Evolutionary conservation across 2,329 filamentous ascomycete species (phyloP), one percentile per base, ranked within the genome.

Genomic region (Monilinia aucupariae): DNA sequence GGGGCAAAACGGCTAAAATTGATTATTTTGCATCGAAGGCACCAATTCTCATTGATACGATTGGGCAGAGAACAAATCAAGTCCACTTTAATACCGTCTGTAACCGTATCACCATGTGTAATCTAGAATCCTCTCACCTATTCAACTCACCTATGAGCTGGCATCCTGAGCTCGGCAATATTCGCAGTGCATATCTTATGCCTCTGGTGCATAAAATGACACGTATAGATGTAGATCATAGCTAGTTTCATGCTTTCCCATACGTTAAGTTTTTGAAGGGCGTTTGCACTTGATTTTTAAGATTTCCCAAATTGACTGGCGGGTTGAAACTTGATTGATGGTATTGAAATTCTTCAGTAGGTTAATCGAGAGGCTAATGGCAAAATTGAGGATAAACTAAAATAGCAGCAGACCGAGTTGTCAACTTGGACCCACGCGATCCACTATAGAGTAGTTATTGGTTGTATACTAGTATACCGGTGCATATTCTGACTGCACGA

Each of bases 191-290:
- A 61, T 61, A 54, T 54, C 41, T 54, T 54, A 34, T 61, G 58
- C 58, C 53, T 61, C n/a, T 22, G 47, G 41, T 47, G 54, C 54
- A 58, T 58, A 48, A 54, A 61, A 27, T 61, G 58, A 61, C 58
- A 61, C 48, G 58, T 61, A n/a, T n/a, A 61, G 22, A 45, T 53
- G 58, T 43, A 22, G 48, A 61, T 61, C 48, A 53, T 25, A 20
- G 7, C n/a, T 15, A 61, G 25, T 53, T 27, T 41, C 34, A 53
- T 25, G 20, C 25, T 25, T 34, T 58, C 22, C 8, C 0, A 58
- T 58, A 58, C 27, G 43, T 17, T 12, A 22, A 22, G 30, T 20
- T 32, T 45, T 47, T 47, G 30, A 32, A 34, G n/a, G 30, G n/a
- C 12, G 12, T 58, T 34, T 20, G n/a, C 7, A 34, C 41, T 22